Evolutionary conservation across 1,284 basidiomycete genomes (phyloP).

Genomic region (Cryptococcus amylolentus): DNA sequence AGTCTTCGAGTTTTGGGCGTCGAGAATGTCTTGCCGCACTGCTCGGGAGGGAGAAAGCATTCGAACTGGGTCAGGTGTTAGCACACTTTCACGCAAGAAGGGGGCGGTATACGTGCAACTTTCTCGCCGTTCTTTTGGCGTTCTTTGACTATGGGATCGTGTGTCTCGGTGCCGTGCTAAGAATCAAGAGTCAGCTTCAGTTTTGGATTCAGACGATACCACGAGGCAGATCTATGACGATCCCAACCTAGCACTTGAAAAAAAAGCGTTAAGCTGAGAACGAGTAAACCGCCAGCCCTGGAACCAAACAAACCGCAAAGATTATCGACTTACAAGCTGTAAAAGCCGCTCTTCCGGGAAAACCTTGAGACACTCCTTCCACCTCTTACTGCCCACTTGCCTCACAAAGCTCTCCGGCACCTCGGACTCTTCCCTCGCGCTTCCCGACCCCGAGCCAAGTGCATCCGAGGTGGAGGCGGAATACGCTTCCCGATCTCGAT

Average conservation of each 20-base stretch:
- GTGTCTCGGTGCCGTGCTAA: conserved; percentile 81
- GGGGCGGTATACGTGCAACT: conserved; percentile 59
- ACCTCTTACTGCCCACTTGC: conserved; percentile 11
- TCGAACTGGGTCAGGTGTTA: conserved; percentile 60
- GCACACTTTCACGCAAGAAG: neutral
- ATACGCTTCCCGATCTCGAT: conserved; percentile 45
- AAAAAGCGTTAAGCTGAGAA: no score
- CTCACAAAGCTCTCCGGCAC: conserved; percentile 30
- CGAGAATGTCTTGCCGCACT: conserved; percentile 63
- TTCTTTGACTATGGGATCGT: conserved; percentile 72
- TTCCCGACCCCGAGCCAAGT: neutral
- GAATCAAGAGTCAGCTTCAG: conserved; percentile 4
- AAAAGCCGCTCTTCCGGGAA: conserved; percentile 77
- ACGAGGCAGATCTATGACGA: neutral
- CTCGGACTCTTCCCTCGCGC: neutral
- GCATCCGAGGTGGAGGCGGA: neutral
- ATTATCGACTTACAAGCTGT: conserved; percentile 61
- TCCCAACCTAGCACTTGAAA: neutral
- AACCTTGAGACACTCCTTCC: conserved; percentile 64
- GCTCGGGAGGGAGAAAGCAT: conserved; percentile 60
- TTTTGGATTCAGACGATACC: neutral
- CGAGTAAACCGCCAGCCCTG: neutral
- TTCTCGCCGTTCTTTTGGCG: conserved; percentile 78
- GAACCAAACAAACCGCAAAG: neutral
- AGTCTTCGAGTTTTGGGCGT: conserved; percentile 73